Evolutionary conservation across 306 rosid species (phyloP).

Genomic region (Vigna mungo): DNA sequence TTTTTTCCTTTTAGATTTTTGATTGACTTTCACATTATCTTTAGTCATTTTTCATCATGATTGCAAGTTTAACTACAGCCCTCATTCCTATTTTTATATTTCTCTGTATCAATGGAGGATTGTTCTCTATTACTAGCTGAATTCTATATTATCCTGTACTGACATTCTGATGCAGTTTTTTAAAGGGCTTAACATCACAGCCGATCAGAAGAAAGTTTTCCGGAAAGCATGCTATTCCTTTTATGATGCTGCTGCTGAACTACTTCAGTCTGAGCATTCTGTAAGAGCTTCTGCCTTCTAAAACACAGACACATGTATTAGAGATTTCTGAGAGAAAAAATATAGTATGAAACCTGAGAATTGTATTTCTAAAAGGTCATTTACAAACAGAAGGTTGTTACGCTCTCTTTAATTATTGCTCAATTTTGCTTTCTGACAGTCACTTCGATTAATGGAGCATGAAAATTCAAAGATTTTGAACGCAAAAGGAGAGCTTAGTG

Average conservation of each 20-base stretch:
- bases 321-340: too few species aligned
- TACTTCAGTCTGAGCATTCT: conserved; percentile 95
- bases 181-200: conserved; percentile 84
- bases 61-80: conserved; percentile 13
- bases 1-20: conserved; percentile 21
- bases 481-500: conserved; percentile 98
- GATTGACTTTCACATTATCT: conserved; percentile 17
- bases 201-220: conserved; percentile 88
- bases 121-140: conserved; percentile 25
- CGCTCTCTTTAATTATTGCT: conserved; percentile 39
- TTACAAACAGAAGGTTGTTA: background rate
- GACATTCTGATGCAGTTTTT: conserved; percentile 73
- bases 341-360: too few species aligned
- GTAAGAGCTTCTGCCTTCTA: conserved; percentile 59
- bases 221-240: conserved; percentile 84
- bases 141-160: conserved; percentile 45
- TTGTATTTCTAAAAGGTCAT: too few species aligned
- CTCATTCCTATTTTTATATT: conserved; percentile 9
- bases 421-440: conserved; percentile 56
- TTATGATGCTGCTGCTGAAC: conserved; percentile 85
- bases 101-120: conserved; percentile 28
- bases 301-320: background rate
- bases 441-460: conserved; percentile 93
- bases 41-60: conserved; percentile 18
- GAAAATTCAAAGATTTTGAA: conserved; percentile 94